Evolutionary conservation across 345 rosid genomes (phyloP).

Genomic region (Garcia nutans): DNA sequence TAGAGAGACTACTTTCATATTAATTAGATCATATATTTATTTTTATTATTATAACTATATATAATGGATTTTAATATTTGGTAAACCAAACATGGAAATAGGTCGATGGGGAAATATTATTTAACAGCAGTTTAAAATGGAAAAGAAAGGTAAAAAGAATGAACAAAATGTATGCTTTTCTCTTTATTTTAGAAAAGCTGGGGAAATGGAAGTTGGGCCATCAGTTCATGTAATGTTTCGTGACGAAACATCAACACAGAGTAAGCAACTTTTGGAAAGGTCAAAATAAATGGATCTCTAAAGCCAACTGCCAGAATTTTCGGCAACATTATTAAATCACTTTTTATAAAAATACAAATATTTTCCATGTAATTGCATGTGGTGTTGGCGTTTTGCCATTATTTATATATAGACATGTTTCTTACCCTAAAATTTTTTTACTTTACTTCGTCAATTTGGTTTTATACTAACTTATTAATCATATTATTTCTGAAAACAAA

Average conservation of each 20-base stretch:
- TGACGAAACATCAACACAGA: not conserved
- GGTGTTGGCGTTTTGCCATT: not conserved
- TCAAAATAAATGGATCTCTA: constrained; percentile 14
- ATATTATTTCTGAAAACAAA: no score
- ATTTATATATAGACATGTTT: not conserved
- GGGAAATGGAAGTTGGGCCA: constrained; percentile 5
- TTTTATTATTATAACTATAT: no score
- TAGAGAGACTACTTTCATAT: no score
- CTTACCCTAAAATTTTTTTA: no score
- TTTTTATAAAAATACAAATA: not conserved
- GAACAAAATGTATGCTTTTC: constrained; percentile 4
- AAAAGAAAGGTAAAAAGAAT: no score
- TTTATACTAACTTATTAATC: no score
- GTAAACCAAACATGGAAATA: no score
- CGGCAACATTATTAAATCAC: not conserved
- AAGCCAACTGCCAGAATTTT: constrained; percentile 4
- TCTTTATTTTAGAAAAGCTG: constrained; percentile 22
- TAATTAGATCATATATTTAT: no score
- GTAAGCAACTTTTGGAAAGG: constrained; percentile 16
- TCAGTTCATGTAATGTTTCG: constrained; percentile 2
- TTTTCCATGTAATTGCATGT: not conserved
- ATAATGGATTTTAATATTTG: no score
- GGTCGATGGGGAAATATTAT: no score
- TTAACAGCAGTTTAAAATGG: no score
- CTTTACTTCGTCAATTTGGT: not conserved